Conservation (phyloP, 768 basidiomycete species). For the Leucocoprinus leucothites region DNA sequence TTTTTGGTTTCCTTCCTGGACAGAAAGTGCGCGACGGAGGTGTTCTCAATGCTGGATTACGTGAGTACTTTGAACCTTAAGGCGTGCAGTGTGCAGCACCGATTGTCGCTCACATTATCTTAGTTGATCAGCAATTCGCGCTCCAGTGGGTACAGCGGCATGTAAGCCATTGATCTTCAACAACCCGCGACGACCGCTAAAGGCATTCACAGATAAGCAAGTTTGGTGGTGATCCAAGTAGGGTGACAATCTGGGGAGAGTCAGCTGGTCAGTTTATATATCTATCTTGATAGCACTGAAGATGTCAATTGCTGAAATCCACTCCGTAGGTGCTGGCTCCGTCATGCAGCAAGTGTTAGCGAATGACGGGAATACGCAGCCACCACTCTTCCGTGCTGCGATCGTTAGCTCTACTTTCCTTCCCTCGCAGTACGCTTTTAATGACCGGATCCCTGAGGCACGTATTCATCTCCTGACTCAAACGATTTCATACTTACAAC, state of each 20-base stretch:
- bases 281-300: no score
- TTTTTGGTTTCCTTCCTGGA: slow-evolving; percentile 47
- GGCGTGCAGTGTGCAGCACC: no score
- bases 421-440: slow-evolving; percentile 42
- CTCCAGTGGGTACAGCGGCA: slow-evolving; percentile 40
- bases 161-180: slow-evolving; percentile 19
- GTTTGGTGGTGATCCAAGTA: slow-evolving; percentile 44
- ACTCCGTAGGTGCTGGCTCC: slow-evolving; percentile 47
- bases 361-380: slow-evolving; percentile 41
- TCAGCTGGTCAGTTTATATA: slow-evolving; percentile 24
- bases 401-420: slow-evolving; percentile 44
- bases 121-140: slow-evolving; percentile 46
- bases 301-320: no score
- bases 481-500: not conserved
- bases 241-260: slow-evolving; percentile 44
- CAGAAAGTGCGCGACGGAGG: slow-evolving; percentile 39
- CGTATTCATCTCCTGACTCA: not conserved
- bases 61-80: slow-evolving; percentile 27
- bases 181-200: not conserved
- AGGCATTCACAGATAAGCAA: slow-evolving; percentile 26
- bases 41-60: slow-evolving; percentile 45
- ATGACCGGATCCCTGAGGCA: slow-evolving; percentile 39
- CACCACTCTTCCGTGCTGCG: slow-evolving; percentile 39
- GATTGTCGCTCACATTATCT: not conserved
- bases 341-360: slow-evolving; percentile 49